Evolutionary conservation across 2,329 filamentous ascomycete species (phyloP).

Genomic region (Iodosphaeria phyllophila): DNA sequence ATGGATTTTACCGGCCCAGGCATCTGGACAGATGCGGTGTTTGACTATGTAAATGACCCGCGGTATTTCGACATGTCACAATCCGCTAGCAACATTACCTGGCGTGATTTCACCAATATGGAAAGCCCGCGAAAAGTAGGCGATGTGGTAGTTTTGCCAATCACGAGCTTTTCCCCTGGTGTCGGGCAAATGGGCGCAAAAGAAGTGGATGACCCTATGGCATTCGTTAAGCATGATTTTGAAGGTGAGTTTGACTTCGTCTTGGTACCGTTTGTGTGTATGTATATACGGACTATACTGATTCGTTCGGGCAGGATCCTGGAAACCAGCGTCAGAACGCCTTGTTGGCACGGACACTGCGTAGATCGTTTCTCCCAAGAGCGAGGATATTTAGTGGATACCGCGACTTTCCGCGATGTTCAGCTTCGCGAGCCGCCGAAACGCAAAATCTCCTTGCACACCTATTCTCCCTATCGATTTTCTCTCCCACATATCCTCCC

Average conservation of each 20-base stretch:
- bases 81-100: conserved; percentile 59
- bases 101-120: conserved; percentile 79
- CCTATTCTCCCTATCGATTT: no score
- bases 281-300: background rate
- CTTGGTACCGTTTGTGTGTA: background rate
- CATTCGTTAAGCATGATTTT: conserved; percentile 93
- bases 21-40: conserved; percentile 83
- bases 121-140: conserved; percentile 68
- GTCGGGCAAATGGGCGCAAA: conserved; percentile 84
- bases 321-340: no score
- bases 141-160: conserved; percentile 83
- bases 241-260: conserved; percentile 45
- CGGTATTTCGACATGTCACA: conserved; percentile 68
- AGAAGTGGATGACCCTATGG: conserved; percentile 82
- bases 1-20: conserved; percentile 91
- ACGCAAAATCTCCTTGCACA: no score
- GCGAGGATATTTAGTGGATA: no score
- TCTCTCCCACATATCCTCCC: no score
- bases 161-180: conserved; percentile 93
- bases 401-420: no score
- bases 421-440: no score
- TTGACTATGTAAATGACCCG: conserved; percentile 83
- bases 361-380: no score
- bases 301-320: no score
- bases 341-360: no score